Percentiles rank a stretch among this genome's conserved stretches.
phyloP scores from a whole-genome alignment of 805 yeast species.

The Candida maesae region DNA sequence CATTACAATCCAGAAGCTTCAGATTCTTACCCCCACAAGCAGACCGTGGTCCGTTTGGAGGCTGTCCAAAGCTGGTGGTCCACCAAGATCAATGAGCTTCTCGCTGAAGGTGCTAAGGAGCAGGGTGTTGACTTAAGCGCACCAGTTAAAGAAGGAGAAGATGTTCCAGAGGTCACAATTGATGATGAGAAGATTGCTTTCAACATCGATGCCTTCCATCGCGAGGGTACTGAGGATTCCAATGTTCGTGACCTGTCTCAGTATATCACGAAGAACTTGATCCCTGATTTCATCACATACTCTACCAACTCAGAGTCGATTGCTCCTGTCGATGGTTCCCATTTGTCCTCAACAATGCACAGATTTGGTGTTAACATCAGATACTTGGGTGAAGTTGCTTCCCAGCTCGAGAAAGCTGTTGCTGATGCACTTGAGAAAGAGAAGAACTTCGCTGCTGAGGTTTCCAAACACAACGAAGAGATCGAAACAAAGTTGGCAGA shows the following conservation, averaged over 20 bases:
- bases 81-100: slow-evolving; percentile 47
- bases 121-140: slow-evolving; percentile 25
- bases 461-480: slow-evolving; percentile 21
- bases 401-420: slow-evolving; percentile 27
- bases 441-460: slow-evolving; percentile 11
- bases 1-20: slow-evolving; percentile 40
- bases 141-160: slow-evolving; percentile 29
- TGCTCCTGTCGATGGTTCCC: slow-evolving; percentile 76
- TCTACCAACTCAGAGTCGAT: slow-evolving; percentile 46
- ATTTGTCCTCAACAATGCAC: slow-evolving; percentile 67
- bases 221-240: slow-evolving; percentile 41
- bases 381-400: slow-evolving; percentile 69
- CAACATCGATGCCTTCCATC: slow-evolving; percentile 57
- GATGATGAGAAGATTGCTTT: slow-evolving; percentile 44
- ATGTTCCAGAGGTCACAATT: slow-evolving; percentile 47
- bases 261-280: slow-evolving; percentile 52
- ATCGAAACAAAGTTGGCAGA: slow-evolving; percentile 16
- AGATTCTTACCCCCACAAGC: slow-evolving; percentile 73
- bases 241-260: slow-evolving; percentile 64
- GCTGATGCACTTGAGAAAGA: slow-evolving; percentile 23
- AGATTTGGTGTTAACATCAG: slow-evolving; percentile 83
- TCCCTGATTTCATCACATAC: slow-evolving; percentile 54
- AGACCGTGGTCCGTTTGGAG: slow-evolving; percentile 77
- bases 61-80: slow-evolving; percentile 91
- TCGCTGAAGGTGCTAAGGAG: slow-evolving; percentile 32